phyloP scores from a whole-genome alignment of 1,139 yeast genomes.

The Hemisphaericaspora xylofermentans region DNA sequence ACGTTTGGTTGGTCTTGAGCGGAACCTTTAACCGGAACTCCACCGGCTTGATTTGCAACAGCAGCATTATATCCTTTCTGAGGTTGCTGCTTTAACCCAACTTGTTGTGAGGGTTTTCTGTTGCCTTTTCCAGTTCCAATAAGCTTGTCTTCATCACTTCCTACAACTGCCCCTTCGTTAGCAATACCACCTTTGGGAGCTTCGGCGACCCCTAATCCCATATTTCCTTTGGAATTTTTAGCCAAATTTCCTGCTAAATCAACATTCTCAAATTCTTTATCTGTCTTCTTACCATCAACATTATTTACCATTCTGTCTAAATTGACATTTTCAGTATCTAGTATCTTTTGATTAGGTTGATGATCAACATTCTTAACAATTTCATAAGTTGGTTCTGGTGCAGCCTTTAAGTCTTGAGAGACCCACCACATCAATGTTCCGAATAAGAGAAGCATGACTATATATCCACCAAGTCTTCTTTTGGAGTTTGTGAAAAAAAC shows the following conservation, averaged over 20 bases:
- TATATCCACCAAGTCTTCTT: conserved; percentile 40
- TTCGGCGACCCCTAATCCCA: conserved; percentile 43
- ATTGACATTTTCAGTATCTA: conserved; percentile 11
- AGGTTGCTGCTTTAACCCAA: conserved; percentile 2
- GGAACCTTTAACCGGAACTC: conserved; percentile 3
- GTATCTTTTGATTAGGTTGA: conserved; percentile 4
- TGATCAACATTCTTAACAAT: conserved; percentile 20
- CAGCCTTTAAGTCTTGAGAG: conserved; percentile 36
- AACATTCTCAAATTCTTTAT: conserved; percentile 15
- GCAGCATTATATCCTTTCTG: conserved; percentile 10
- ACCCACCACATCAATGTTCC: conserved; percentile 39
- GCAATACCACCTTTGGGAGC: conserved; percentile 55
- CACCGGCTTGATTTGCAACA: conserved; percentile 3
- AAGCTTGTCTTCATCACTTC: conserved; percentile 39
- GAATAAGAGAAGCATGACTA: conserved; percentile 35
- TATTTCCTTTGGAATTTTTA: conserved; percentile 42
- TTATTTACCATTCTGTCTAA: conserved; percentile 12
- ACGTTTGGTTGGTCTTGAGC: conserved; percentile 2
- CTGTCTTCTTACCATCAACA: conserved; percentile 15
- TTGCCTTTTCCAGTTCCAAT: conserved; percentile 19
- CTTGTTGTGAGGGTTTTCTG: conserved; percentile 3
- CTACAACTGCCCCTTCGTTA: conserved; percentile 47
- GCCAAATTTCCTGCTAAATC: conserved; percentile 46
- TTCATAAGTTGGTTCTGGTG: conserved; percentile 31
- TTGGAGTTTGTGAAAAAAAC: conserved; percentile 37